phyloP scores from a whole-genome alignment of 2,329 filamentous ascomycete species.

The Coniosporium tulheliwenetii region DNA sequence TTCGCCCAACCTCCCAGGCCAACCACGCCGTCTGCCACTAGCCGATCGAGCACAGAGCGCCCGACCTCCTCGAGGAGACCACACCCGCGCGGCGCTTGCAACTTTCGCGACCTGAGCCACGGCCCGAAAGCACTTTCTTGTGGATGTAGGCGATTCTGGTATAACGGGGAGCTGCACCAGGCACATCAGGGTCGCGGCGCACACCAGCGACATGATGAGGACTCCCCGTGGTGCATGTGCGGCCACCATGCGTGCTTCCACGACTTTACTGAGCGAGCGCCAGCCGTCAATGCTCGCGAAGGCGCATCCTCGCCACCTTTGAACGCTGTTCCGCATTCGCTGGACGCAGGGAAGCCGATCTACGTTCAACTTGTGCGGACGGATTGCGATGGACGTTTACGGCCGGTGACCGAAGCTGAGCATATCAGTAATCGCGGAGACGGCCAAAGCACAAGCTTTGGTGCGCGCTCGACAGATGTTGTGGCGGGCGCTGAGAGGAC shows the following conservation, averaged over 20 bases:
- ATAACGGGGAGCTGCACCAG: slow-evolving; percentile 7
- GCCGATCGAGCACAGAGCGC: background rate
- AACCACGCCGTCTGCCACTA: background rate
- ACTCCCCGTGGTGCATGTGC: slow-evolving; percentile 33
- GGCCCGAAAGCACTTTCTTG: slow-evolving; percentile 29
- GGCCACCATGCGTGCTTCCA: slow-evolving; percentile 44
- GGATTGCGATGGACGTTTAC: background rate
- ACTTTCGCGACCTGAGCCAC: slow-evolving; percentile 30
- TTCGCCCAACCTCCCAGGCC: background rate
- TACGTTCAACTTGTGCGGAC: slow-evolving; percentile 1
- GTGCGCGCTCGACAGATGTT: background rate
- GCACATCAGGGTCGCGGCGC: slow-evolving; percentile 2
- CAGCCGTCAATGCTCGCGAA: background rate
- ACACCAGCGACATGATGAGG: slow-evolving; percentile 7
- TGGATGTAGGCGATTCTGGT: slow-evolving; percentile 39
- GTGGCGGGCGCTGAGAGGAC: background rate
- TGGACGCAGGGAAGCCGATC: background rate
- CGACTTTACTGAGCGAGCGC: slow-evolving; percentile 7
- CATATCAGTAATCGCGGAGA: background rate
- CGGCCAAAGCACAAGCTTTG: background rate
- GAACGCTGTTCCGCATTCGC: background rate
- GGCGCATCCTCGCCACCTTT: background rate
- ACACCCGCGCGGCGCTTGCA: slow-evolving; percentile 36
- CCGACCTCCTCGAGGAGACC: slow-evolving; percentile 4
- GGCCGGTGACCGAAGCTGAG: background rate